Conservation (phyloP, 139 green algal genomes). For the Nannochloris sp. region DNA sequence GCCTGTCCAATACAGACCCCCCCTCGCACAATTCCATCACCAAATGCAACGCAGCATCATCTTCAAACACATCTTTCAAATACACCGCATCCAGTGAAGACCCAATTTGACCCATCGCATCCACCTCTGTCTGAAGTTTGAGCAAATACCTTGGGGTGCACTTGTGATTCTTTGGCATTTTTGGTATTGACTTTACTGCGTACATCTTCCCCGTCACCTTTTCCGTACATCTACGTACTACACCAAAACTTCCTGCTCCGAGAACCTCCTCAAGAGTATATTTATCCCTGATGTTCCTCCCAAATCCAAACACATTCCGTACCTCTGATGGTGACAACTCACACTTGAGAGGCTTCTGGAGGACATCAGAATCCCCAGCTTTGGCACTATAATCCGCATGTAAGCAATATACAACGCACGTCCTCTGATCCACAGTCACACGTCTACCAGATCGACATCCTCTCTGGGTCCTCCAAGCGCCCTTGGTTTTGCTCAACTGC, state of each 20-base stretch:
- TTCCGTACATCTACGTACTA: slow-evolving; percentile 69
- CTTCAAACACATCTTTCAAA: slow-evolving; percentile 67
- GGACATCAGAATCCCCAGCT: slow-evolving; percentile 53
- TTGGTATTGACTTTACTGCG: slow-evolving; percentile 82
- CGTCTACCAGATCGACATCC: too few species aligned
- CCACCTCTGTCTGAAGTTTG: slow-evolving; percentile 86
- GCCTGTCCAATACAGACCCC: slow-evolving; percentile 54
- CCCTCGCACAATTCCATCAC: slow-evolving; percentile 88
- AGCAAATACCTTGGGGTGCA: slow-evolving; percentile 79
- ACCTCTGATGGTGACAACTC: slow-evolving; percentile 56
- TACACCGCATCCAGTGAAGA: slow-evolving; percentile 70
- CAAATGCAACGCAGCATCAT: slow-evolving; percentile 66
- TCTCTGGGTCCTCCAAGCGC: too few species aligned
- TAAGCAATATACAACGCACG: neutral
- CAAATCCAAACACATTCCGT: slow-evolving; percentile 64
- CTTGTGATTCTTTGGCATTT: slow-evolving; percentile 63
- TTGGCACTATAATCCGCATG: slow-evolving; percentile 57
- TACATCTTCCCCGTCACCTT: slow-evolving; percentile 26
- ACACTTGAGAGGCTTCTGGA: slow-evolving; percentile 54
- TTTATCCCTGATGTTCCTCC: slow-evolving; percentile 42
- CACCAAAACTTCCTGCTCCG: slow-evolving; percentile 78
- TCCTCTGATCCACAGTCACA: neutral
- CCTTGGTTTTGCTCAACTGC: too few species aligned
- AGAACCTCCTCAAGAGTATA: slow-evolving; percentile 70
- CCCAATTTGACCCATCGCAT: slow-evolving; percentile 86